Base-by-base conservation (phyloP, 2,329 filamentous ascomycete genomes). In the Penicillium sclerotiorum region DNA sequence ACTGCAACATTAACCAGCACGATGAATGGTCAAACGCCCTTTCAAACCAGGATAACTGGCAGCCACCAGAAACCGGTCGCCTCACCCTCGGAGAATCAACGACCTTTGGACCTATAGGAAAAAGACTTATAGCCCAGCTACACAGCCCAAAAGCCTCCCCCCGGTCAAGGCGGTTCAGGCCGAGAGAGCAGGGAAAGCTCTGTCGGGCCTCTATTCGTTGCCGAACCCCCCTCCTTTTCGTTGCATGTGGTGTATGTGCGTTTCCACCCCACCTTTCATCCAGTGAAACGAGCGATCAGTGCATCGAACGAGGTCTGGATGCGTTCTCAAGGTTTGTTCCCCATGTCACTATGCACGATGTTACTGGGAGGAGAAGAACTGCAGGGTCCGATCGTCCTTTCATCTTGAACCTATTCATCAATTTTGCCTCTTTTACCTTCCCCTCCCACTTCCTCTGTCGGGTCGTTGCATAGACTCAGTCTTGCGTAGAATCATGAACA, bases 161-260 rank as follows among this genome's bases (percentile, higher is more conserved):
- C 32, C 33, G 30, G 22, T 37, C 20, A 45, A 45, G 30, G 42
- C 30, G 30, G 42, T 20, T 45, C 27, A 45, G 42, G 33, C 42
- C 37, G 35, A 21, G 25, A 30, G 25, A 25, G 12, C 13, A 23
- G 18, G 18, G n/a, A n/a, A 39, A 46, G 44, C 35, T 46, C 23
- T 58, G 55, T 56, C 43, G 40, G 22, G 1, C 44, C 35, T 35
- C 46, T 38, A 60, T 60, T 60, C 56, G 58, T 45, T 38, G 46
- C 30, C 46, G 21, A 40, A 33, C 43, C 45, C 51, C 48, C 25
- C 23, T 13, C 30, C 35, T 25, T 43, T n/a, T n/a, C n/a, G n/a
- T n/a, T n/a, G n/a, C 40, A 43, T 43, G 40, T 7, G 27, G 15
- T 21, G n/a, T n/a, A n/a, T 20, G 25, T 46, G 23, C 25, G 18